These are phyloP conservation scores for Cornus florida DNA, from an alignment of 148 eudicot species.

Conservation along the genomic window DNA sequence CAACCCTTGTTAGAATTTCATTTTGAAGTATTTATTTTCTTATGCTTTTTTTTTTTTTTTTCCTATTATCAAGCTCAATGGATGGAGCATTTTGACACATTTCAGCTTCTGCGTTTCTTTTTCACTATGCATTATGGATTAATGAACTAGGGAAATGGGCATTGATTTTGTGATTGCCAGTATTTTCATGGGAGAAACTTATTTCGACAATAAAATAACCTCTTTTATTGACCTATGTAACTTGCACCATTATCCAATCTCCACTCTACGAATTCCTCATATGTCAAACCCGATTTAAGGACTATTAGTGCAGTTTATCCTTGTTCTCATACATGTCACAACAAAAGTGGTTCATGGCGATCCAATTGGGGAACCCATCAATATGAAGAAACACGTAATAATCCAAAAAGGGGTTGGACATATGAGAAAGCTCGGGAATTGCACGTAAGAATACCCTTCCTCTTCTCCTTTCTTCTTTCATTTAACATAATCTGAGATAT, in stretches of 20 bases:
- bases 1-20: not conserved
- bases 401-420: no score
- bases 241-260: not conserved
- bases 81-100: not conserved
- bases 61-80: not conserved
- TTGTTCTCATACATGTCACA: not conserved
- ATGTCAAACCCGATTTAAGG: not conserved
- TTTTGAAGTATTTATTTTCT: not conserved
- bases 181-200: not conserved
- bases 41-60: not conserved
- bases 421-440: no score
- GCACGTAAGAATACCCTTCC: no score
- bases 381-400: no score
- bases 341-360: not conserved
- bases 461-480: no score
- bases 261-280: not conserved
- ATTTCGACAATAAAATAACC: not conserved
- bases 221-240: not conserved
- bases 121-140: not conserved
- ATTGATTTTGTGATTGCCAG: not conserved
- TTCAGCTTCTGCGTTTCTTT: not conserved
- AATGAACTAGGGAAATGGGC: not conserved
- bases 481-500: no score
- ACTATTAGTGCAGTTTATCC: not conserved
- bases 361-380: not conserved